Conservation (phyloP, 225 moss, liverwort and hornwort species). For the Lunularia cruciata region DNA sequence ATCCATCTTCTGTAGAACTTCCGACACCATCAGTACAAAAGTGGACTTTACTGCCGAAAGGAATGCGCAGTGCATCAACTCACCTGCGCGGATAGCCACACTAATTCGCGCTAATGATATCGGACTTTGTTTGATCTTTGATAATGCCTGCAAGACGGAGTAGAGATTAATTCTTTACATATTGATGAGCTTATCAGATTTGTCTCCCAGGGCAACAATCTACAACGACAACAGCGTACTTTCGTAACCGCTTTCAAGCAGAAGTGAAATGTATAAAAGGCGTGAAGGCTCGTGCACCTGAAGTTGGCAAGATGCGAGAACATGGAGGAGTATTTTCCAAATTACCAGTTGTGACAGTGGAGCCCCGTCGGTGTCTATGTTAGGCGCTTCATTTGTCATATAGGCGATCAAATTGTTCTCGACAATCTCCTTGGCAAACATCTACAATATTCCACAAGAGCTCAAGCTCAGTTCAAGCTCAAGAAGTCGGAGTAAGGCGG, state of each 20-base stretch:
- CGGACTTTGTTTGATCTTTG: slow-evolving; percentile 71
- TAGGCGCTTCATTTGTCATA: slow-evolving; percentile 82
- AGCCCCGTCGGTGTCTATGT: slow-evolving; percentile 93
- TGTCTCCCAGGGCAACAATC: too few relatives aligned
- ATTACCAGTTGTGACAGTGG: slow-evolving; percentile 77
- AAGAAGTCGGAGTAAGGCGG: too few relatives aligned
- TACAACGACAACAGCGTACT: too few relatives aligned
- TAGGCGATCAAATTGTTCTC: slow-evolving; percentile 65
- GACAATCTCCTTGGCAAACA: slow-evolving; percentile 90
- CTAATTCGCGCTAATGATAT: slow-evolving; percentile 60
- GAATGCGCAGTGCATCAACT: background rate
- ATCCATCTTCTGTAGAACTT: background rate
- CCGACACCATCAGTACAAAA: background rate
- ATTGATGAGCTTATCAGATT: too few relatives aligned
- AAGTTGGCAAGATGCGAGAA: background rate
- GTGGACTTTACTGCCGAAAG: background rate
- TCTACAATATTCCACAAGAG: slow-evolving; percentile 27
- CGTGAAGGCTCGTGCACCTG: background rate
- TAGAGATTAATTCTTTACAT: background rate
- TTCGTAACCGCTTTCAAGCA: too few relatives aligned
- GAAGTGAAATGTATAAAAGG: too few relatives aligned
- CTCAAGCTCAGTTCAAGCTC: background rate
- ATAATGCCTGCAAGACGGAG: slow-evolving; percentile 53
- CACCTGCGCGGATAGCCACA: slow-evolving; percentile 62
- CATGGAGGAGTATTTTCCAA: too few relatives aligned